These are phyloP conservation scores for Marasmius oreades DNA, from an alignment of 1,284 basidiomycete genomes.

Conservation along the genomic window DNA sequence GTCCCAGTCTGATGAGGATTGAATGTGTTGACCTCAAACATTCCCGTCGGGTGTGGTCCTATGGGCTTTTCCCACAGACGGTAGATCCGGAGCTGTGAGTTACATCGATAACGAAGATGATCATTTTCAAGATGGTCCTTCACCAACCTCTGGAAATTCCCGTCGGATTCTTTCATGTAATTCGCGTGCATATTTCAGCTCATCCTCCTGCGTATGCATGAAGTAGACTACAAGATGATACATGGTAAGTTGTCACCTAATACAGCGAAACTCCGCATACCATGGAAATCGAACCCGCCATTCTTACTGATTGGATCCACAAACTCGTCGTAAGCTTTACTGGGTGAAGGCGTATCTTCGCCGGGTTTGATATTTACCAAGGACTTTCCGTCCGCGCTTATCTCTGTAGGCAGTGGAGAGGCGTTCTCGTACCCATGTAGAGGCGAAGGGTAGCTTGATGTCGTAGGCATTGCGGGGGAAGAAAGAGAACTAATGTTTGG, in stretches of 20 bases:
- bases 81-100: conserved; percentile 55
- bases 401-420: conserved; percentile 43
- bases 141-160: conserved; percentile 78
- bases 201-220: conserved; percentile 41
- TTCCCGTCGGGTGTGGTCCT: conserved; percentile 65
- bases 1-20: conserved; percentile 63
- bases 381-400: conserved; percentile 58
- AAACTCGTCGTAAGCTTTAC: conserved; percentile 49
- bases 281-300: conserved; percentile 68
- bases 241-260: neutral
- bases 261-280: conserved; percentile 36
- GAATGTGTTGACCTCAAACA: conserved; percentile 72
- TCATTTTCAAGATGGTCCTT: too few relatives aligned
- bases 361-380: conserved; percentile 42
- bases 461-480: neutral
- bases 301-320: conserved; percentile 50
- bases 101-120: too few relatives aligned
- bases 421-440: conserved; percentile 44
- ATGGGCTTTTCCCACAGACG: conserved; percentile 62
- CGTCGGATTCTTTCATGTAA: conserved; percentile 60
- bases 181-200: conserved; percentile 50
- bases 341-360: conserved; percentile 29
- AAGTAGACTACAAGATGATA: conserved; percentile 53
- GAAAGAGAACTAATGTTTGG: neutral
- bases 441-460: conserved; percentile 27